phyloP scores from a whole-genome alignment of 345 rosid species.

The Eucalyptus dawsonii region DNA sequence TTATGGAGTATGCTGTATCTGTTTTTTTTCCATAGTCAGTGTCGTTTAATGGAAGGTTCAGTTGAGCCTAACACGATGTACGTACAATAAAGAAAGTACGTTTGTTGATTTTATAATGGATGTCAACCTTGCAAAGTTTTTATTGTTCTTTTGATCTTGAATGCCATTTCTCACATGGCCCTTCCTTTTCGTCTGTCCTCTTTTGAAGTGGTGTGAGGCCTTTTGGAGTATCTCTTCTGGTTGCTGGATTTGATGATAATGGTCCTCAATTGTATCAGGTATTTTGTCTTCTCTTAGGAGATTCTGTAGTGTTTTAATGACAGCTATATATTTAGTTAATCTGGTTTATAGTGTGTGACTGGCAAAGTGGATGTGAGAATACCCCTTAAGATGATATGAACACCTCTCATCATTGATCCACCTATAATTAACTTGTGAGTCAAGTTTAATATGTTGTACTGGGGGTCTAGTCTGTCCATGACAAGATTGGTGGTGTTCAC shows the following conservation, averaged over 20 bases:
- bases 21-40: background rate
- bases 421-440: background rate
- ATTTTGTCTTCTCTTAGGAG: background rate
- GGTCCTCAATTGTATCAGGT: slow-evolving; percentile 97
- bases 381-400: background rate
- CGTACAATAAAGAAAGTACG: background rate
- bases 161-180: background rate
- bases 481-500: background rate
- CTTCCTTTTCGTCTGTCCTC: background rate
- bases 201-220: slow-evolving; percentile 81
- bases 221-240: slow-evolving; percentile 86
- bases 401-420: background rate
- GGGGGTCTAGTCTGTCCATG: background rate
- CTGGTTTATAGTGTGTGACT: background rate
- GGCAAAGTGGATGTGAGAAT: background rate
- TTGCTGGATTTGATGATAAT: slow-evolving; percentile 88
- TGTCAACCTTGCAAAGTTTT: background rate
- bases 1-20: background rate
- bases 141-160: background rate
- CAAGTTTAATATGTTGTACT: background rate
- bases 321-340: background rate
- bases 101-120: background rate
- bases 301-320: background rate
- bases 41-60: background rate
- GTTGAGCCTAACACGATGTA: background rate